Evolutionary conservation across 2,329 filamentous ascomycete genomes (phyloP).

Genomic region (Diaporthe vaccinii): DNA sequence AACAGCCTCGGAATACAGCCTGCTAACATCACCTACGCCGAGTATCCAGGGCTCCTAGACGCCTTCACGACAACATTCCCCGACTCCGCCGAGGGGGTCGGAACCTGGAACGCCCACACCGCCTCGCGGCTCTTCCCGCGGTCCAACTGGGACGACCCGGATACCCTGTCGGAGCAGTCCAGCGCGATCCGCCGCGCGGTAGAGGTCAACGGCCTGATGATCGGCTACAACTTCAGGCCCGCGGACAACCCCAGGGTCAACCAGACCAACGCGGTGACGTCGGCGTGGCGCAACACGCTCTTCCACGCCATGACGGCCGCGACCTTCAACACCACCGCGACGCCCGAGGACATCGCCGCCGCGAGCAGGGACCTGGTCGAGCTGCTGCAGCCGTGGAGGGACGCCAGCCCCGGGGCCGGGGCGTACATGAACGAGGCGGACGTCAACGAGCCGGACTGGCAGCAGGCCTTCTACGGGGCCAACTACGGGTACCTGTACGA

Average conservation of each 20-base stretch:
- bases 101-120: conserved; percentile 48
- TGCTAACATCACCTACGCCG: conserved; percentile 43
- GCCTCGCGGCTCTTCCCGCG: conserved; percentile 52
- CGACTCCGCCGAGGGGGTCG: conserved; percentile 51
- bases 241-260: conserved; percentile 44
- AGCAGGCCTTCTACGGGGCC: conserved; percentile 43
- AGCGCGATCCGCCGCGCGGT: conserved; percentile 44
- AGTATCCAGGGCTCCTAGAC: conserved; percentile 47
- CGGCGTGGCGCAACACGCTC: conserved; percentile 61
- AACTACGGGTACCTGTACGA: conserved; percentile 41
- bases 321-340: conserved; percentile 3
- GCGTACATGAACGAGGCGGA: conserved; percentile 38
- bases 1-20: conserved; percentile 50
- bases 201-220: conserved; percentile 46
- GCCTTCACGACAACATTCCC: conserved; percentile 48
- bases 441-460: conserved; percentile 39
- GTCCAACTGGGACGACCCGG: conserved; percentile 48
- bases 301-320: conserved; percentile 53
- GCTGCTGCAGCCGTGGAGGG: conserved; percentile 47
- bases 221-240: conserved; percentile 50
- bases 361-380: conserved; percentile 45
- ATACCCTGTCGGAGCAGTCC: conserved; percentile 49
- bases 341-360: conserved; percentile 39
- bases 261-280: conserved; percentile 59
- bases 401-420: conserved; percentile 45